Evolutionary conservation across 192 early-diverging fungal genomes (phyloP).

Genomic region (Gaertneriomyces sp.): DNA sequence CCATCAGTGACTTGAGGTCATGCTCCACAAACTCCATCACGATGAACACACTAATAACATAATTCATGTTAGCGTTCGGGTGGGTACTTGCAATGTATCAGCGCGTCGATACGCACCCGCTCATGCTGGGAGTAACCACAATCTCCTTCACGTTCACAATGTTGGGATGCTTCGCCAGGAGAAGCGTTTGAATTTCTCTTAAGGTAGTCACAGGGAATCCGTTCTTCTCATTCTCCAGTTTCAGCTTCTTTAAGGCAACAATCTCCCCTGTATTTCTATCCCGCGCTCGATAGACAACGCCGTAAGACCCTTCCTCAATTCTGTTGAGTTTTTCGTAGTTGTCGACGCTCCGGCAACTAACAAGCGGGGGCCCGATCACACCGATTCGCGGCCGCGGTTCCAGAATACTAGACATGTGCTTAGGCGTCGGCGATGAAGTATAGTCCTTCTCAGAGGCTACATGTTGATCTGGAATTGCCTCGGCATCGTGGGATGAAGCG

Average conservation of each 20-base stretch:
- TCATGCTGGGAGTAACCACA: slow-evolving; percentile 63
- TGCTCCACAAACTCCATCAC: slow-evolving; percentile 98
- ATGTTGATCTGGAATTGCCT: no score
- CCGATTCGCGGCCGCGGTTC: slow-evolving; percentile 2
- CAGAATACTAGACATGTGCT: not conserved
- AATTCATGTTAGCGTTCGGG: not conserved
- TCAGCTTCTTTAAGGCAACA: slow-evolving; percentile 73
- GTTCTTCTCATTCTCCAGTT: slow-evolving; percentile 72
- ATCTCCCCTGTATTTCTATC: slow-evolving; percentile 76
- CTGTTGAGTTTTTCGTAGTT: slow-evolving; percentile 91
- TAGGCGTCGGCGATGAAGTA: not conserved
- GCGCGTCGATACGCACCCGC: slow-evolving; percentile 36
- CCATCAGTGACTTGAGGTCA: slow-evolving; percentile 89
- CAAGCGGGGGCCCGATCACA: slow-evolving; percentile 48
- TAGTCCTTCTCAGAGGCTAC: not conserved
- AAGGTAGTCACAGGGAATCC: slow-evolving; percentile 78
- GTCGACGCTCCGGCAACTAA: slow-evolving; percentile 70
- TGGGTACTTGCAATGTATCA: not conserved
- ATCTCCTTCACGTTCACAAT: slow-evolving; percentile 79
- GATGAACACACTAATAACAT: slow-evolving; percentile 68
- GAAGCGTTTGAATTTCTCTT: slow-evolving; percentile 74
- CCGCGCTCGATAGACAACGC: slow-evolving; percentile 89
- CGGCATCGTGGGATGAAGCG: no score
- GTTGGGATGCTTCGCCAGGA: slow-evolving; percentile 67
- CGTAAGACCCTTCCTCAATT: slow-evolving; percentile 96